A percentile compares a stretch with the other conserved stretches of the same genome.
These are phyloP conservation scores for Macrophomina tecta DNA, from an alignment of 2,329 filamentous ascomycete species.

Conservation along the genomic window DNA sequence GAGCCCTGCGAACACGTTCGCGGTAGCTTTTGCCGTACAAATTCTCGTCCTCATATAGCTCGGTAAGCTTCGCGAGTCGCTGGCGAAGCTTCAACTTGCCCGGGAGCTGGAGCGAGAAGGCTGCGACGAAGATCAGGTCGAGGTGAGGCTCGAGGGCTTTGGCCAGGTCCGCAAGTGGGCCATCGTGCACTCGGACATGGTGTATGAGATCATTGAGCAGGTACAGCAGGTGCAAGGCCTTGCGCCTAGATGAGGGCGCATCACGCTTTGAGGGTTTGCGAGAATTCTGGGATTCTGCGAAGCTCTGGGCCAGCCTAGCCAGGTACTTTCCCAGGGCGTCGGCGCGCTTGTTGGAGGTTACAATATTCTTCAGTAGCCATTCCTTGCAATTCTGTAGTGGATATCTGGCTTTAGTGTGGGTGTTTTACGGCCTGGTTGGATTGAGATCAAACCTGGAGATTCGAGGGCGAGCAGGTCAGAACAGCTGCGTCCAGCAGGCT, in stretches of 20 bases:
- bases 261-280: background rate
- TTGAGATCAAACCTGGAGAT: slow-evolving; percentile 29
- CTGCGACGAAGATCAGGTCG: slow-evolving; percentile 66
- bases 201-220: slow-evolving; percentile 79
- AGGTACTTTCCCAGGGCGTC: slow-evolving; percentile 77
- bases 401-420: slow-evolving; percentile 18
- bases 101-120: slow-evolving; percentile 58
- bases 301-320: slow-evolving; percentile 69
- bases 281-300: slow-evolving; percentile 34
- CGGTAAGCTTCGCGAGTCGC: slow-evolving; percentile 69
- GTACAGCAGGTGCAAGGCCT: slow-evolving; percentile 77
- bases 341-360: slow-evolving; percentile 69
- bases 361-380: slow-evolving; percentile 79
- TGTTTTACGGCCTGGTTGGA: slow-evolving; percentile 1
- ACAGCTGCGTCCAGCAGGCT: slow-evolving; percentile 25
- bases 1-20: slow-evolving; percentile 64
- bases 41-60: slow-evolving; percentile 71
- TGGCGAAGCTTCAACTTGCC: slow-evolving; percentile 69
- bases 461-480: slow-evolving; percentile 24
- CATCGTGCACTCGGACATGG: slow-evolving; percentile 11
- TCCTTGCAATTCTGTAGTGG: slow-evolving; percentile 77
- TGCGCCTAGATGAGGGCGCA: slow-evolving; percentile 67
- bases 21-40: slow-evolving; percentile 66
- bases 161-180: slow-evolving; percentile 47
- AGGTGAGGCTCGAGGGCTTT: slow-evolving; percentile 66